A percentile compares a stretch with the other conserved stretches of the same genome.
Conservation (phyloP, 305 asterid species). For the Rubia tinctorum region DNA sequence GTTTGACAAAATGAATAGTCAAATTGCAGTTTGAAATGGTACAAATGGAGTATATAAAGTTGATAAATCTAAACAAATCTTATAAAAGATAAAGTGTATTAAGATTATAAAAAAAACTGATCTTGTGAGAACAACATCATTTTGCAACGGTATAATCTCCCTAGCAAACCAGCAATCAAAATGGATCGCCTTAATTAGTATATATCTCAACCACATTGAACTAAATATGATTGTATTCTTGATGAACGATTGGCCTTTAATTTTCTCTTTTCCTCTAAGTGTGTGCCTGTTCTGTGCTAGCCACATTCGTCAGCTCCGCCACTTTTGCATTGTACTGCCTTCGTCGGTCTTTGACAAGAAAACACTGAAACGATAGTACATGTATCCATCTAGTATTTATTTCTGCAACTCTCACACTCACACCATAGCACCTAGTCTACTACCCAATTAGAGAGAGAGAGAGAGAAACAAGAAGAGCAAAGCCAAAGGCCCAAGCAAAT, state of each 20-base stretch:
- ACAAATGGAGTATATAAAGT: no score
- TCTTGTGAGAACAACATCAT: no score
- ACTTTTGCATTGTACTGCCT: constrained; percentile 40
- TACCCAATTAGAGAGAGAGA: neutral
- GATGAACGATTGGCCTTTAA: neutral
- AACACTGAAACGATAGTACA: constrained; percentile 67
- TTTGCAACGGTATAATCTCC: no score
- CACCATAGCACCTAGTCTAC: neutral
- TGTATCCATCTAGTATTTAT: constrained; percentile 47
- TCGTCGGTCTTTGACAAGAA: constrained; percentile 81
- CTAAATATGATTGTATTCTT: no score
- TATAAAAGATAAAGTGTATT: no score
- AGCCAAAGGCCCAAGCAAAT: neutral
- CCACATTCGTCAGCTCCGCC: constrained; percentile 23
- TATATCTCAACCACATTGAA: no score
- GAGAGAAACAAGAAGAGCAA: constrained; percentile 7
- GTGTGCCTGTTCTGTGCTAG: constrained; percentile 17
- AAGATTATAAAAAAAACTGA: no score
- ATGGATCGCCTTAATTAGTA: no score
- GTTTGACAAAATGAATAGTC: no score
- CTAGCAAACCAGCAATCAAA: no score
- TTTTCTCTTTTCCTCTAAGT: constrained; percentile 12
- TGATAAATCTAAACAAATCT: no score
- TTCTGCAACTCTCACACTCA: constrained; percentile 13
- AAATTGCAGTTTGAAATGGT: no score